These are phyloP conservation scores for Metschnikowia proteae DNA, from an alignment of 805 yeast genomes.

Conservation along the genomic window DNA sequence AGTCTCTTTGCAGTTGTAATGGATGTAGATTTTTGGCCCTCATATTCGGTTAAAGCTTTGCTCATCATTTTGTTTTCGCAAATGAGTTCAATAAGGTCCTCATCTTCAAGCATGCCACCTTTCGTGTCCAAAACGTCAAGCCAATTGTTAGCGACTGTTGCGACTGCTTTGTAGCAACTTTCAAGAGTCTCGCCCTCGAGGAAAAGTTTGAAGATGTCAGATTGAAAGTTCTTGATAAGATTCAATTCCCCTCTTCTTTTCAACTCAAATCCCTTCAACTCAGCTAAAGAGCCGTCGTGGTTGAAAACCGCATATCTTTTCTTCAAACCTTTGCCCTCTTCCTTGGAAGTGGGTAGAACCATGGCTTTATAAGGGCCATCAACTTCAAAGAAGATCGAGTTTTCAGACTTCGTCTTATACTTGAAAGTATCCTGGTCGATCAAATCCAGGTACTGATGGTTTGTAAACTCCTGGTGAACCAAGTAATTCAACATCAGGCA, in stretches of 20 bases:
- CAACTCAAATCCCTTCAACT: conserved; percentile 92
- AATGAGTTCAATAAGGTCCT: conserved; percentile 89
- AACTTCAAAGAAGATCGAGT: conserved; percentile 94
- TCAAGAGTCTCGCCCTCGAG: conserved; percentile 79
- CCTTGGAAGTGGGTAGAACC: conserved; percentile 95
- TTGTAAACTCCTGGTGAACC: conserved; percentile 88
- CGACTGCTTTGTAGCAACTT: conserved; percentile 83
- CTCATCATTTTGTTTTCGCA: conserved; percentile 97
- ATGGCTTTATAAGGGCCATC: conserved; percentile 98
- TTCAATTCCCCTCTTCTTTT: conserved; percentile 96
- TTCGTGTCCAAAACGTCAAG: conserved; percentile 84
- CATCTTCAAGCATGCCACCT: conserved; percentile 86
- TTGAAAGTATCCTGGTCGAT: conserved; percentile 63
- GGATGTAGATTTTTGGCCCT: conserved; percentile 85
- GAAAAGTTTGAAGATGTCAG: conserved; percentile 88
- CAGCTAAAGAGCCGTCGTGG: conserved; percentile 90
- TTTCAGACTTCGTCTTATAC: conserved; percentile 80
- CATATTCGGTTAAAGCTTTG: conserved; percentile 85
- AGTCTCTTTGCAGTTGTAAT: conserved; percentile 91
- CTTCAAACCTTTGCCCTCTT: conserved; percentile 94
- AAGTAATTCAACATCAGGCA: conserved; percentile 93
- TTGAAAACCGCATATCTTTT: conserved; percentile 97
- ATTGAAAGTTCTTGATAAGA: conserved; percentile 88
- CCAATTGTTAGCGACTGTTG: conserved; percentile 93
- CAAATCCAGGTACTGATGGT: conserved; percentile 88